Evolutionary conservation across 352 stramenopile species (phyloP).

Genomic region (Phytophthora melonis): DNA sequence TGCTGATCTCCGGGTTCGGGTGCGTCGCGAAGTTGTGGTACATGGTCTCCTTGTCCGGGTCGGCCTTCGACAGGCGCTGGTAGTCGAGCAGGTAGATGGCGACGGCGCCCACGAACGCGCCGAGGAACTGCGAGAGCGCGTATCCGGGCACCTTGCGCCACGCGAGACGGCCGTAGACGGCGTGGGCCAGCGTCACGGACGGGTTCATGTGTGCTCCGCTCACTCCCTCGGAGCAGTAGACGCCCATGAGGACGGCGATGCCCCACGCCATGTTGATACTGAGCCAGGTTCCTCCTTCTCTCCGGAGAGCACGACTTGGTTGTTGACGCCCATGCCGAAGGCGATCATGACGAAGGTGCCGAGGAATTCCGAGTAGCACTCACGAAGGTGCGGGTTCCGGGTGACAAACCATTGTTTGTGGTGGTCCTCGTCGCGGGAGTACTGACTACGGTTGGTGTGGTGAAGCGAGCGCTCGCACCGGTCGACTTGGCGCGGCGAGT

Average conservation of each 20-base stretch:
- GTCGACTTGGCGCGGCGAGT: conserved; percentile 25
- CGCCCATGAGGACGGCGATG: conserved; percentile 62
- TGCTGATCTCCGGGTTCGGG: conserved; percentile 48
- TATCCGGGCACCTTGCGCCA: conserved; percentile 64
- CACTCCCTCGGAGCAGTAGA: conserved; percentile 61
- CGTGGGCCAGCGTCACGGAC: conserved; percentile 64
- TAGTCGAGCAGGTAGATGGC: conserved; percentile 63
- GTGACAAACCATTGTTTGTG: conserved; percentile 37
- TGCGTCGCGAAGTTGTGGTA: conserved; percentile 62
- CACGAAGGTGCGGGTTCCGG: conserved; percentile 37
- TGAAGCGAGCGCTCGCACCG: conserved; percentile 40
- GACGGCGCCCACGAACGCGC: conserved; percentile 49
- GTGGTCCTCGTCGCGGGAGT: conserved; percentile 27
- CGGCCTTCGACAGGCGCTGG: conserved; percentile 48
- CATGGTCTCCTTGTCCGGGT: conserved; percentile 55
- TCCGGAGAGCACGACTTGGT: conserved; percentile 61
- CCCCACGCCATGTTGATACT: conserved; percentile 69
- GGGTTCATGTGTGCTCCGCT: conserved; percentile 73
- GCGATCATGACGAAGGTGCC: conserved; percentile 59
- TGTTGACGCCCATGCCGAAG: conserved; percentile 72
- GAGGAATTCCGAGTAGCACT: conserved; percentile 60
- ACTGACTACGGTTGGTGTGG: conserved; percentile 46
- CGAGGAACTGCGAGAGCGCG: conserved; percentile 48
- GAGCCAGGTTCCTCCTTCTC: conserved; percentile 64
- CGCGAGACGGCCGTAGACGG: conserved; percentile 49